Base-by-base conservation (phyloP, 805 yeast species). In the Candida verbasci region DNA sequence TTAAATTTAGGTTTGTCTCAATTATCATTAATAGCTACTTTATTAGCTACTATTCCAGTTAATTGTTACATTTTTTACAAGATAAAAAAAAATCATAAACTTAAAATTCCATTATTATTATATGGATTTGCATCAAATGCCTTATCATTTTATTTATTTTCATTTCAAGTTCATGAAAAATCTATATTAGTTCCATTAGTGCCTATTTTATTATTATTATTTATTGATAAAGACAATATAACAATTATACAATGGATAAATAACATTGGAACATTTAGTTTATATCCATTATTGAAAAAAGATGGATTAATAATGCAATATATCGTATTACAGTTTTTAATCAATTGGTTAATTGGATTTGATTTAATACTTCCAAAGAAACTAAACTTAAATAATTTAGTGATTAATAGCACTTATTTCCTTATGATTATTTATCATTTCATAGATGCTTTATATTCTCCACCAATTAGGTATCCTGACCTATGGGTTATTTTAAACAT, bases 131-230 rank as follows among this genome's bases (percentile, higher is more conserved):
- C 88, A 1, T 80, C 86, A 0, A 79, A 91, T 40, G 79, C 98
- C 0, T 74, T 93, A 80, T 82, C 94, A 0, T 93, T 93, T 53
- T 93, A 72, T 56, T 66, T 93, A 36, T 93, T 93, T 56, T 82
- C 95, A 22, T 93, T 87, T 67, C 97, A 91, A 56, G 97, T 93
- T 4, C 98, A 93, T 56, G 97, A 93, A 60, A 93, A 93, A 61
- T 76, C 93, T 0, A 89, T 93, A 11, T 62, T 93, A 40, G 74
- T 93, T 2, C 97, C 98, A 0, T 68, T 93, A 45, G 55, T 93
- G 48, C 97, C 97, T 4, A 76, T 87, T 9, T 78, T 93, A 0
- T 62, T 93, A 38, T 60, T 89, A 65, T 75, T 45, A 30, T 67
- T 77, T 31, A 63, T 71, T 22, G 75, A 76, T 24, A 76, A 77